Conservation (phyloP, 805 yeast genomes). For the Monosporozyma servazzii region DNA sequence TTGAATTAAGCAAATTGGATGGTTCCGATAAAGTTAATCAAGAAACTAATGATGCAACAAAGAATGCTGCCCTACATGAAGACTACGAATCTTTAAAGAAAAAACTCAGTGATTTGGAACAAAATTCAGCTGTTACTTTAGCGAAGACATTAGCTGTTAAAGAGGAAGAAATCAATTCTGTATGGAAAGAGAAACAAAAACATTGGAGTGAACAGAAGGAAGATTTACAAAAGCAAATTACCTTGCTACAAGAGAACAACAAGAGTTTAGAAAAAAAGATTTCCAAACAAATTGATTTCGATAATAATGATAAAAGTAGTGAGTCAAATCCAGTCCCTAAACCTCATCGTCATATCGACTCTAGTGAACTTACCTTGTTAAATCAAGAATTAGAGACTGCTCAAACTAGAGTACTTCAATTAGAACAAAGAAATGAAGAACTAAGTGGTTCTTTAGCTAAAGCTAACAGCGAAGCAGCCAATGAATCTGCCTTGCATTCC, state of each 20-base stretch:
- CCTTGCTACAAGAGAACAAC: slow-evolving; percentile 44
- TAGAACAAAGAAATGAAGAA: slow-evolving; percentile 72
- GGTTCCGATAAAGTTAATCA: slow-evolving; percentile 44
- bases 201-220: slow-evolving; percentile 57
- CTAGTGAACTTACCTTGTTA: slow-evolving; percentile 52
- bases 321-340: slow-evolving; percentile 14
- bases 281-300: slow-evolving; percentile 43
- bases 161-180: slow-evolving; percentile 60
- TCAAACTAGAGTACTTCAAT: slow-evolving; percentile 55
- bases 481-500: slow-evolving; percentile 32
- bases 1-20: slow-evolving; percentile 45
- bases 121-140: slow-evolving; percentile 46
- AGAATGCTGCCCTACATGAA: slow-evolving; percentile 52
- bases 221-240: slow-evolving; percentile 42
- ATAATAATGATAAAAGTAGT: slow-evolving; percentile 22
- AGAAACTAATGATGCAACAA: slow-evolving; percentile 45
- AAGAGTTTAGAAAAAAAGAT: slow-evolving; percentile 65
- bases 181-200: slow-evolving; percentile 62
- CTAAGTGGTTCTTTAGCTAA: slow-evolving; percentile 55
- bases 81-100: slow-evolving; percentile 73
- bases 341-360: slow-evolving; percentile 5
- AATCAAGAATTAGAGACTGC: slow-evolving; percentile 66
- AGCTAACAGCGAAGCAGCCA: slow-evolving; percentile 39
- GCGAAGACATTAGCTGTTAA: slow-evolving; percentile 53
- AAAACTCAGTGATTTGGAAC: slow-evolving; percentile 52